These are phyloP conservation scores for Beauveria bassiana DNA, from an alignment of 2,329 filamentous ascomycete genomes.

Conservation along the genomic window DNA sequence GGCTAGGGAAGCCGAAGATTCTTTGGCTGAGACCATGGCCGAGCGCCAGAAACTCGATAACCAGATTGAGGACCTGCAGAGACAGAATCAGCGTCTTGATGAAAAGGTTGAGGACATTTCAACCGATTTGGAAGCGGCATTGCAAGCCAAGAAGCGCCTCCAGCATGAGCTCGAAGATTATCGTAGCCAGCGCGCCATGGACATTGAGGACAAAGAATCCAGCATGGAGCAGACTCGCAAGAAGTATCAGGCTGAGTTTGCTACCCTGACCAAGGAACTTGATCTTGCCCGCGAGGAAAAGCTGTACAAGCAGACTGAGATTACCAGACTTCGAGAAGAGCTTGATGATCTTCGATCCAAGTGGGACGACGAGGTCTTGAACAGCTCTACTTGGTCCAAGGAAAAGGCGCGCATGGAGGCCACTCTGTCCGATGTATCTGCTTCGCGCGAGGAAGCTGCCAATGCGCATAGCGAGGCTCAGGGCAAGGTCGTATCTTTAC, in stretches of 20 bases:
- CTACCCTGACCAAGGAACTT: constrained; percentile 81
- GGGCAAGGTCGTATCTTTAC: constrained; percentile 79
- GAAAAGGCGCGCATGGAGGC: constrained; percentile 90
- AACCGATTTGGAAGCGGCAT: constrained; percentile 76
- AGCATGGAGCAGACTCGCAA: constrained; percentile 95
- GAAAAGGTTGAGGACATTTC: constrained; percentile 87
- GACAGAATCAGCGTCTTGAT: constrained; percentile 81
- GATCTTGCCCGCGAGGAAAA: constrained; percentile 87
- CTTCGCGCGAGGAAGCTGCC: constrained; percentile 89
- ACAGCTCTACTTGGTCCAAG: constrained; percentile 97
- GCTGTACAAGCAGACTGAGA: constrained; percentile 80
- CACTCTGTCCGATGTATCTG: constrained; percentile 78
- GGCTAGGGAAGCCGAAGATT: constrained; percentile 84
- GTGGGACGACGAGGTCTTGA: constrained; percentile 97
- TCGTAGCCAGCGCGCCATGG: constrained; percentile 86
- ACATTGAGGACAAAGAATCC: constrained; percentile 93
- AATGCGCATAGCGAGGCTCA: constrained; percentile 93
- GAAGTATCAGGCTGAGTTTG: constrained; percentile 94
- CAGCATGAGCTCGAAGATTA: constrained; percentile 98
- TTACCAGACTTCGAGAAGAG: constrained; percentile 84
- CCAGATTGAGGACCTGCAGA: constrained; percentile 80
- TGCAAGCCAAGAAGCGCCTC: constrained; percentile 86
- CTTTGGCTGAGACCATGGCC: constrained; percentile 80
- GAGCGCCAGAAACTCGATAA: constrained; percentile 87
- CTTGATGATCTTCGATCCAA: constrained; percentile 90